Evolutionary conservation across 257 asterid species (phyloP).

Genomic region (Solanum lycopersicoides): DNA sequence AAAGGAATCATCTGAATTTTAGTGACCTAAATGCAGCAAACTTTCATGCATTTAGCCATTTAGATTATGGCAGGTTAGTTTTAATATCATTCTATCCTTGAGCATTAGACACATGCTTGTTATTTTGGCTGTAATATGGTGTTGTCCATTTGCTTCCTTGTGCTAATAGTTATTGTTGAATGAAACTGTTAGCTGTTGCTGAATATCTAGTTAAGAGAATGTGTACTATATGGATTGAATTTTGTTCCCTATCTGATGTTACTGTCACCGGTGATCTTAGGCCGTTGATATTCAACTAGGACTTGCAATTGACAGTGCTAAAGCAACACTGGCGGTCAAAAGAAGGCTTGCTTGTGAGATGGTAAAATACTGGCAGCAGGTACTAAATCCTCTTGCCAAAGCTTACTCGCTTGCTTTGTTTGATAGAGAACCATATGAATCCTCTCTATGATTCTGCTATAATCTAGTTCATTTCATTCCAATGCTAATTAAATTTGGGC

Average conservation of each 20-base stretch:
- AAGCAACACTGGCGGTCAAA: constrained; percentile 98
- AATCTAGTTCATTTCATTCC: background rate
- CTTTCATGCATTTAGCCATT: background rate
- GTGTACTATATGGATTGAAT: background rate
- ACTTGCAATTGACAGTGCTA: constrained; percentile 92
- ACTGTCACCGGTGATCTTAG: constrained; percentile 21
- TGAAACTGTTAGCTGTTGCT: background rate
- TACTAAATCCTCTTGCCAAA: constrained; percentile 6
- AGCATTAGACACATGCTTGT: background rate
- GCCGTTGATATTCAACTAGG: constrained; percentile 99
- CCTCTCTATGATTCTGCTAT: background rate
- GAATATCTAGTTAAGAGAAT: background rate
- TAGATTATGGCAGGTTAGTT: background rate
- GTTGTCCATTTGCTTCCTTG: background rate
- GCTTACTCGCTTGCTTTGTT: background rate
- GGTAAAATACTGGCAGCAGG: constrained; percentile 99
- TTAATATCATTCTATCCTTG: background rate
- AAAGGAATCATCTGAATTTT: background rate
- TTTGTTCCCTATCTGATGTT: background rate
- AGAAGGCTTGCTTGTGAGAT: constrained; percentile 98
- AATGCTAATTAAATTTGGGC: background rate
- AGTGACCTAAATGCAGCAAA: background rate
- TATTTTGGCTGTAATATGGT: background rate
- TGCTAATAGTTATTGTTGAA: background rate
- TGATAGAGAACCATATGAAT: background rate